Evolutionary conservation across 2,329 filamentous ascomycete genomes (phyloP), one percentile per base, ranked within the genome.

Genomic region (Diaporthe longicolla): DNA sequence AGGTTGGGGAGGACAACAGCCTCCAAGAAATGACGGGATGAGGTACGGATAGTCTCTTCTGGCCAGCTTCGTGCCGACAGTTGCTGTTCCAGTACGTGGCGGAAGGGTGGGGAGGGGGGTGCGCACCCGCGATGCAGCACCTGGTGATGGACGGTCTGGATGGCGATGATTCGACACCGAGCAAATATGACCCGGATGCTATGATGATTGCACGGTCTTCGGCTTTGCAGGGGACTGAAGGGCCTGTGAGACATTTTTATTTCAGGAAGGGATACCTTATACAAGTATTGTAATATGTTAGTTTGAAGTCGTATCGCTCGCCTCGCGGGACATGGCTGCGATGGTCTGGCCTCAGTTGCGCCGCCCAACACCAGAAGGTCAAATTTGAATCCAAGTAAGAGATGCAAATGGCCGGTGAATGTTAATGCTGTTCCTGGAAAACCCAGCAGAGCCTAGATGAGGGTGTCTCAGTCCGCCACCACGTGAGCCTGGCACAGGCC

Each of bases 21-120:
- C 70, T 70, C n/a, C 58, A 58, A 37, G 57, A 74, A 74, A 81
- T 32, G 61, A 77, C n/a, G 78, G 77, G 55, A 83, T 81, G 80
- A 76, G 78, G 35, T 82, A 83, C 57, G 76, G 77, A 9, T 82
- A 73, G 77, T 24, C 29, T n/a, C 21, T 40, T 91, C 90, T 70
- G 89, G 91, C 75, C 13, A 3, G 21, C 10, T 55, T 19, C 15
- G 32, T 24, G 48, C 50, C n/a, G 35, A 35, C 11, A 29, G 52
- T 37, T 13, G 10, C 35, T 50, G 45, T 52, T 26, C 50, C 15
- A 32, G 26, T 19, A 13, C 3, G 45, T 50, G 37, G 3, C 37
- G 37, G 37, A 40, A 43, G 13, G 6, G 3, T 3, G 40, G 40
- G 40, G 40, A 15, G 15, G 40, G 40, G 15, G 15, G 13, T 11